A percentile compares a stretch with the other conserved stretches of the same genome.
Conservation (phyloP, 2,329 filamentous ascomycete species). For the Fusarium verrucosum region DNA sequence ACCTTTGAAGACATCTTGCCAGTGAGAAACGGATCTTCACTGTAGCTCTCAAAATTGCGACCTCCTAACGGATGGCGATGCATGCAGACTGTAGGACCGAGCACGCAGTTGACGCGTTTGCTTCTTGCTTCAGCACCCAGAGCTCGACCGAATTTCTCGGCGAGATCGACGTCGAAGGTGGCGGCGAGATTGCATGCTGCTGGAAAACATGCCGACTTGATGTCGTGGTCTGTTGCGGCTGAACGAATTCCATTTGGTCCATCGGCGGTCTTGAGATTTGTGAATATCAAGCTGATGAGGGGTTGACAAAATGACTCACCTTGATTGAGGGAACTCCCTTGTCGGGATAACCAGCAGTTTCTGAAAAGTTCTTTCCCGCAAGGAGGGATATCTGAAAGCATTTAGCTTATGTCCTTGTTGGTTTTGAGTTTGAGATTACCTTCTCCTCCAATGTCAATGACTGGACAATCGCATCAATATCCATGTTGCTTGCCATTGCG, state of each 20-base stretch:
- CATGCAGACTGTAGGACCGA: constrained; percentile 70
- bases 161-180: constrained; percentile 68
- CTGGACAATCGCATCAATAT: constrained; percentile 22
- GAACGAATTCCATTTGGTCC: constrained; percentile 50
- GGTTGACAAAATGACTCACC: not conserved
- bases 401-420: not conserved
- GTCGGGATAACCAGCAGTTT: constrained; percentile 27
- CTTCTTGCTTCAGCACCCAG: constrained; percentile 62
- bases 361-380: constrained; percentile 39
- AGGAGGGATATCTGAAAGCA: constrained; percentile 32
- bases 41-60: constrained; percentile 59
- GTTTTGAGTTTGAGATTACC: not conserved
- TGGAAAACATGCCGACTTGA: constrained; percentile 47
- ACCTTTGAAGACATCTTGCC: constrained; percentile 56
- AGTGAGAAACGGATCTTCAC: constrained; percentile 58
- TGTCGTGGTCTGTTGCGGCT: constrained; percentile 44
- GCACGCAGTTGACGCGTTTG: constrained; percentile 76
- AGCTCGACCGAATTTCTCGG: constrained; percentile 64
- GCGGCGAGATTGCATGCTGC: constrained; percentile 60
- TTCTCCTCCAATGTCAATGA: constrained; percentile 37
- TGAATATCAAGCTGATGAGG: not conserved
- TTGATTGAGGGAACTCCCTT: constrained; percentile 38
- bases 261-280: constrained; percentile 35
- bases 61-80: constrained; percentile 59
- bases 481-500: constrained; percentile 11